Conservation (phyloP, 2,329 filamentous ascomycete genomes). For the Scedosporium dehoogii region DNA sequence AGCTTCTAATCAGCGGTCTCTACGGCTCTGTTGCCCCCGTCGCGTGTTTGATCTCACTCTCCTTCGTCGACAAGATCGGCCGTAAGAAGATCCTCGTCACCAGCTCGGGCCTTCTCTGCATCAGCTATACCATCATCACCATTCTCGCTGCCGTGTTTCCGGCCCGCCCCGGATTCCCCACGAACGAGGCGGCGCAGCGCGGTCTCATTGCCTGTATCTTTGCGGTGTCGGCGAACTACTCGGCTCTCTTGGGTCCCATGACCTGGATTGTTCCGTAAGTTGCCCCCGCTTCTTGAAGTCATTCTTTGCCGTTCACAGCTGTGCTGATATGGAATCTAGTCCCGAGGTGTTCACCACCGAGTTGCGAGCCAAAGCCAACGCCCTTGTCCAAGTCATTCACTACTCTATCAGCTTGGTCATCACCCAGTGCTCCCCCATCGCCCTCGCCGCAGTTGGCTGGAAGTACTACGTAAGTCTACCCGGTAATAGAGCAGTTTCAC, state of each 20-base stretch:
- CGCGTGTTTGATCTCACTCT: slow-evolving; percentile 25
- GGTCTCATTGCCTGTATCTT: slow-evolving; percentile 30
- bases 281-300: neutral
- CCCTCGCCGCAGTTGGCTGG: slow-evolving; percentile 26
- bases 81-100: slow-evolving; percentile 26
- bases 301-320: neutral
- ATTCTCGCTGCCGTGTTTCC: slow-evolving; percentile 26
- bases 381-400: slow-evolving; percentile 28
- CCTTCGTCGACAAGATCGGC: slow-evolving; percentile 27
- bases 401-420: slow-evolving; percentile 30
- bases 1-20: slow-evolving; percentile 28
- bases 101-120: slow-evolving; percentile 23
- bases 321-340: slow-evolving; percentile 10
- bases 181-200: slow-evolving; percentile 25
- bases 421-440: slow-evolving; percentile 29
- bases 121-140: slow-evolving; percentile 28
- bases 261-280: slow-evolving; percentile 30
- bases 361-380: slow-evolving; percentile 29
- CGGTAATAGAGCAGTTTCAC: neutral
- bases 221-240: slow-evolving; percentile 26
- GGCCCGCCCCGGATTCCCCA: slow-evolving; percentile 22
- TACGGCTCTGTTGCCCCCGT: slow-evolving; percentile 27
- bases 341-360: slow-evolving; percentile 31
- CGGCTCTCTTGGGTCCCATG: slow-evolving; percentile 27
- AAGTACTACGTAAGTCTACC: slow-evolving; percentile 25